Percentiles rank a stretch among this genome's conserved stretches.
Evolutionary conservation across 805 yeast species (phyloP).

Genomic region (Kluyveromyces starmeri): DNA sequence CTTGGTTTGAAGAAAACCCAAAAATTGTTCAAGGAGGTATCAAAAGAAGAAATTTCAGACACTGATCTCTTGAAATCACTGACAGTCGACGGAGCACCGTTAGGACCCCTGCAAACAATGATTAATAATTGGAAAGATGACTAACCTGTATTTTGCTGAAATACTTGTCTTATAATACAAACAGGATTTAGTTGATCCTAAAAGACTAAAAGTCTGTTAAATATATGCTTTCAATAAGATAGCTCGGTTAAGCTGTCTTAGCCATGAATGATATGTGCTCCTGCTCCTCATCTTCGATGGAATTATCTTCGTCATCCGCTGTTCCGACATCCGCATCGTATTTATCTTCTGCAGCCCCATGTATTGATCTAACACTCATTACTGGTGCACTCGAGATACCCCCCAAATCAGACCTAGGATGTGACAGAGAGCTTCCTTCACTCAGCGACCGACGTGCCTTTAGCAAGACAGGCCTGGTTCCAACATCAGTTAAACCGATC

Average conservation of each 20-base stretch:
- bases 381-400: slow-evolving; percentile 12
- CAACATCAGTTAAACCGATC: slow-evolving; percentile 1
- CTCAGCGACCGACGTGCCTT: slow-evolving; percentile 10
- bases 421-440: slow-evolving; percentile 19
- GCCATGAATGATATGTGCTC: not conserved
- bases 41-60: not conserved
- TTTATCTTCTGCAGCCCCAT: slow-evolving; percentile 9
- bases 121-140: too few relatives aligned
- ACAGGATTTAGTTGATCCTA: too few relatives aligned
- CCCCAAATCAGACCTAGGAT: slow-evolving; percentile 7
- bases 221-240: too few relatives aligned
- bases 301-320: slow-evolving; percentile 24
- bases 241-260: too few relatives aligned
- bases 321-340: slow-evolving; percentile 12
- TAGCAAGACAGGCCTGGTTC: slow-evolving; percentile 6
- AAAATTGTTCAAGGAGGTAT: not conserved
- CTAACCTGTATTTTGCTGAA: too few relatives aligned
- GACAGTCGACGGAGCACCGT: slow-evolving; percentile 1
- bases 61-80: not conserved
- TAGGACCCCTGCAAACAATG: not conserved
- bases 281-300: slow-evolving; percentile 7
- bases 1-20: not conserved
- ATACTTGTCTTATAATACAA: too few relatives aligned
- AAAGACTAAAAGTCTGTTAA: too few relatives aligned
- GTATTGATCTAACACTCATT: not conserved